phyloP scores from a whole-genome alignment of 208 protist genomes.

The Leishmania guyanensis region DNA sequence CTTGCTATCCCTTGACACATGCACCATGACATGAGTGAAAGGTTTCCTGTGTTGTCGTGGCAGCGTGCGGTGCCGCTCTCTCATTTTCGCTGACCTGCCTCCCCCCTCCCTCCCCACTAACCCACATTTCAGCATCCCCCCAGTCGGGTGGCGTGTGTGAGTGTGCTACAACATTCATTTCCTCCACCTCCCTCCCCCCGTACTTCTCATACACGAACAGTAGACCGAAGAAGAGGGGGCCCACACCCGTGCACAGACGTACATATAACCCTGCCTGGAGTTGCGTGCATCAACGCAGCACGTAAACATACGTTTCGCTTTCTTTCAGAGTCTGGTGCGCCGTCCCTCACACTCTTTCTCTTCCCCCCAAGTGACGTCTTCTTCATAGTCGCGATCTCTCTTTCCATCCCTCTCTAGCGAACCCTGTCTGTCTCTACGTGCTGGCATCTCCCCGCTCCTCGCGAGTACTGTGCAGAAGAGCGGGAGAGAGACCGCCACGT shows the following conservation, averaged over 20 bases:
- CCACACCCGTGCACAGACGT: neutral
- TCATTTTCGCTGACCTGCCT: neutral
- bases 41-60: neutral
- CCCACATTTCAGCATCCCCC: neutral
- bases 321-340: neutral
- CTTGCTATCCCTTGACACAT: too few species aligned
- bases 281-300: neutral
- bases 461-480: neutral
- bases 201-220: neutral
- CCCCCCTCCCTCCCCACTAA: neutral
- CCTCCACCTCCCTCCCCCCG: neutral
- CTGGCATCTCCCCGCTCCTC: too few species aligned
- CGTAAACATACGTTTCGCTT: conserved; percentile 12
- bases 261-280: neutral
- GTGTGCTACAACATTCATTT: neutral
- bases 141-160: neutral
- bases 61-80: neutral
- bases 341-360: neutral
- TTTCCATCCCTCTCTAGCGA: neutral
- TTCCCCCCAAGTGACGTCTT: neutral
- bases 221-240: neutral
- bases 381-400: neutral
- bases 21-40: neutral
- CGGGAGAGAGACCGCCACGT: neutral
- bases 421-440: neutral